Percentiles rank a stretch among this genome's conserved stretches.
Evolutionary conservation across 1,284 basidiomycete genomes (phyloP).

Genomic region (Austroboletus novae-zelandiae): DNA sequence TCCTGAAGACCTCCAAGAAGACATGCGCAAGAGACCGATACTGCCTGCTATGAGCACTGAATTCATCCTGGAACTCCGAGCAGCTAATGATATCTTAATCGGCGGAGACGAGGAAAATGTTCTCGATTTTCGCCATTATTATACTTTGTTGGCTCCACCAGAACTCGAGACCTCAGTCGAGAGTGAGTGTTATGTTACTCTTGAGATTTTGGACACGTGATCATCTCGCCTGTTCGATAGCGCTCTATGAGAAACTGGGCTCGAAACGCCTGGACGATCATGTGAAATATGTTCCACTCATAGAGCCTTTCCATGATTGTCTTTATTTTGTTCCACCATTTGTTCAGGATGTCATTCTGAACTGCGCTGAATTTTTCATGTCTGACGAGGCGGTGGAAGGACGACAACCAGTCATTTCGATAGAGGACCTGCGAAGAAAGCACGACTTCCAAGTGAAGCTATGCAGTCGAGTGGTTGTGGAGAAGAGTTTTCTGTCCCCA

Average conservation of each 20-base stretch:
- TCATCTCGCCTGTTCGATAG: background rate
- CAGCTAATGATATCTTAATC: background rate
- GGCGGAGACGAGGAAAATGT: background rate
- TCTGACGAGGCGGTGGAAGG: constrained; percentile 5
- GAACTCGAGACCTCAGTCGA: background rate
- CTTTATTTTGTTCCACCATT: too few species aligned
- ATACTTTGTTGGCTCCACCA: background rate
- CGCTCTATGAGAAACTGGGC: background rate
- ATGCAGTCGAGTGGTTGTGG: too few species aligned
- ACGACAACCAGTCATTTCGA: background rate
- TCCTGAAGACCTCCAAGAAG: constrained; percentile 11
- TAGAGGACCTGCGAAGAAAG: too few species aligned
- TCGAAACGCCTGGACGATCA: background rate
- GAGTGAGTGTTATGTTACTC: background rate
- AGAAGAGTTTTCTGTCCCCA: background rate
- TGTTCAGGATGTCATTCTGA: background rate
- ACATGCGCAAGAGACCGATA: constrained; percentile 18
- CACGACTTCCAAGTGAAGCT: too few species aligned
- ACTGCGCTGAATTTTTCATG: constrained; percentile 8
- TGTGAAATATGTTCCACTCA: too few species aligned
- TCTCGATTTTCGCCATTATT: background rate
- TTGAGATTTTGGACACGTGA: background rate
- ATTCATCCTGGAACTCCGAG: too few species aligned
- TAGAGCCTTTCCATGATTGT: background rate
- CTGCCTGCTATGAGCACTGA: constrained; percentile 12